Base-by-base conservation (phyloP, 345 rosid species). In the Populus davidiana region DNA sequence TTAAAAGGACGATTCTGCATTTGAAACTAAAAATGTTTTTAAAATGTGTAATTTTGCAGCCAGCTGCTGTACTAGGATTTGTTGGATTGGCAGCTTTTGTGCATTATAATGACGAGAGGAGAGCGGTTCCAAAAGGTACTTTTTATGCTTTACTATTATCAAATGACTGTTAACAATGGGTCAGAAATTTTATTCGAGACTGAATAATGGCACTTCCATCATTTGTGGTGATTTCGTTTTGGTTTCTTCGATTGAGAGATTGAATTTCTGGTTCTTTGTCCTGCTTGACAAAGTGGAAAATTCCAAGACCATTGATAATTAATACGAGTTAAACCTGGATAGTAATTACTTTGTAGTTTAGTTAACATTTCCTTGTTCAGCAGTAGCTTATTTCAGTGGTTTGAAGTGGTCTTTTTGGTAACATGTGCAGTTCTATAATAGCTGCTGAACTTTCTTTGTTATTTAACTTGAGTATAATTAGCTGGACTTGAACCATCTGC, bases 41-140 rank as follows among this genome's bases (percentile, higher is more conserved):
- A 12, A 43, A n/a, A 23, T 39, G 13, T 63, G 71, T 74, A 36
- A 47, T 75, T 68, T 71, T 89, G 79, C 87, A 95, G 99, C 96
- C 97, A 43, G 80, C 84, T 78, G 81, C 83, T 75, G 27, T 89
- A 21, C 85, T 91, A 62, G 94, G 92, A 49, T 87, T 93, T 74
- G 78, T 77, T 50, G 98, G 99, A 56, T 56, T 90, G 25, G 79
- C 84, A n/a, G 6, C 86, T 70, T 77, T 88, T 54, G 38, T 93
- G 76, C 97, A 86, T 84, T 91, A 85, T 64, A 93, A 96, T 81
- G 99, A 92, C 5, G 93, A 96, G 86, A 87, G 92, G 77, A 90
- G 99, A 87, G 90, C 84, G 31, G 54, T 88, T 81, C 81, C 79
- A 0, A 88, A 81, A 87, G 98, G 97, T 96, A 85, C 49, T 23